Percentiles rank a stretch among this genome's conserved stretches.
phyloP scores from a whole-genome alignment of 2,329 filamentous ascomycete species.

The Fusarium marasasianum region DNA sequence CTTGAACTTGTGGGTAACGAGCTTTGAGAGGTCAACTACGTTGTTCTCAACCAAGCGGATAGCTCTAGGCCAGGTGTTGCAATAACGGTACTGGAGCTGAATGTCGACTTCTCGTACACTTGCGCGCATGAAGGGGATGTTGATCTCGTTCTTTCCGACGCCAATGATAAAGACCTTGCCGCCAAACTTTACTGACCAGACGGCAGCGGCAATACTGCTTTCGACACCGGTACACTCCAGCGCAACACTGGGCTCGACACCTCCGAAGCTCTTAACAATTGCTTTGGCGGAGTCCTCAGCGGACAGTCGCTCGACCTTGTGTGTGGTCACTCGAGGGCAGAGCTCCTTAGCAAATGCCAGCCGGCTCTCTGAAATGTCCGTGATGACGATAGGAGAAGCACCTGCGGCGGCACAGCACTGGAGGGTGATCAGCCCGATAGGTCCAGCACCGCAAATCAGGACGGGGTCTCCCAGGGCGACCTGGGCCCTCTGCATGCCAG shows the following conservation, averaged over 20 bases:
- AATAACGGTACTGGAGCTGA: constrained; percentile 96
- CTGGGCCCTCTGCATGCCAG: constrained; percentile 84
- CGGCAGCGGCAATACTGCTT: constrained; percentile 84
- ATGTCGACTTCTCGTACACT: constrained; percentile 93
- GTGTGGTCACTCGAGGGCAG: constrained; percentile 80
- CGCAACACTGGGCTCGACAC: constrained; percentile 81
- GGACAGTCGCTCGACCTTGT: constrained; percentile 74
- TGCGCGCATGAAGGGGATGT: constrained; percentile 92
- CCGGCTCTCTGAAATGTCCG: constrained; percentile 89
- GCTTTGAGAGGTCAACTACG: constrained; percentile 79
- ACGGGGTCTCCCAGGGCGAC: constrained; percentile 87
- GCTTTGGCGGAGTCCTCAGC: constrained; percentile 79
- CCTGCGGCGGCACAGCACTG: constrained; percentile 87
- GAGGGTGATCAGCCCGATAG: constrained; percentile 90
- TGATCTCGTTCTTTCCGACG: constrained; percentile 95
- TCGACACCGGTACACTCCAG: constrained; percentile 97
- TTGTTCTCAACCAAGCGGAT: constrained; percentile 88
- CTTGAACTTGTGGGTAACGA: constrained; percentile 88
- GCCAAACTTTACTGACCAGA: constrained; percentile 92
- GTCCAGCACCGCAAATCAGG: constrained; percentile 90
- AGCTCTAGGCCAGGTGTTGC: constrained; percentile 94
- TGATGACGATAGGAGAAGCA: constrained; percentile 90
- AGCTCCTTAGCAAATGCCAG: constrained; percentile 86
- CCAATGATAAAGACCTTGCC: constrained; percentile 98
- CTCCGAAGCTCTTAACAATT: constrained; percentile 73